Evolutionary conservation across 176 grass and related monocot species (phyloP).

Genomic region (maize (Zea mays)): DNA sequence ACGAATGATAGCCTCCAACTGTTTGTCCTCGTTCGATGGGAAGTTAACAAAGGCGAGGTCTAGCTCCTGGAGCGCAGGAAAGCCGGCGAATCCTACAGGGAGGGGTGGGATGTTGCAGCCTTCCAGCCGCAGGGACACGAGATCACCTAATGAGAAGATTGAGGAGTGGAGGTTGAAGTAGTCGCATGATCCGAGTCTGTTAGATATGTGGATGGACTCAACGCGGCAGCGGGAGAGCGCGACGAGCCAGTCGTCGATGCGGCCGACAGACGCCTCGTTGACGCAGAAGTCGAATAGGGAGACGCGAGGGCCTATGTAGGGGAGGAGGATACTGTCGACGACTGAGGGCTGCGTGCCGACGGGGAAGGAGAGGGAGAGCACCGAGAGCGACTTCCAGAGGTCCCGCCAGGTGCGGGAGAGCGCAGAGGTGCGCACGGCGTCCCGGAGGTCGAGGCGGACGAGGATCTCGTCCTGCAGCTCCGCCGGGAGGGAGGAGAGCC

Average conservation of each 20-base stretch:
- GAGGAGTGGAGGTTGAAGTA: conserved; percentile 13
- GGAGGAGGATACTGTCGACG: not conserved
- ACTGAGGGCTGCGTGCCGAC: not conserved
- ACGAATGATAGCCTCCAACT: conserved; percentile 25
- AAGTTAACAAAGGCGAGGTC: not conserved
- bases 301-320: not conserved
- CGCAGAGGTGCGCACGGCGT: conserved; percentile 8
- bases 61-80: conserved; percentile 6
- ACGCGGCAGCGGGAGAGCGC: conserved; percentile 22
- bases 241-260: conserved; percentile 14
- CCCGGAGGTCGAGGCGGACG: conserved; percentile 2
- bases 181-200: not conserved
- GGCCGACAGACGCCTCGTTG: not conserved
- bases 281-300: not conserved
- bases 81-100: not conserved
- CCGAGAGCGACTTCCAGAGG: conserved; percentile 25
- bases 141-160: conserved; percentile 13
- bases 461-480: conserved; percentile 20
- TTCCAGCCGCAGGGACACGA: not conserved
- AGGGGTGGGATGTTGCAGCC: conserved; percentile 15
- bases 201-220: not conserved
- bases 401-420: conserved; percentile 40
- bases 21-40: not conserved
- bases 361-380: conserved; percentile 8
- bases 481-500: conserved; percentile 6